phyloP scores from a whole-genome alignment of 2,329 filamentous ascomycete genomes.

The Colletotrichum sp. region DNA sequence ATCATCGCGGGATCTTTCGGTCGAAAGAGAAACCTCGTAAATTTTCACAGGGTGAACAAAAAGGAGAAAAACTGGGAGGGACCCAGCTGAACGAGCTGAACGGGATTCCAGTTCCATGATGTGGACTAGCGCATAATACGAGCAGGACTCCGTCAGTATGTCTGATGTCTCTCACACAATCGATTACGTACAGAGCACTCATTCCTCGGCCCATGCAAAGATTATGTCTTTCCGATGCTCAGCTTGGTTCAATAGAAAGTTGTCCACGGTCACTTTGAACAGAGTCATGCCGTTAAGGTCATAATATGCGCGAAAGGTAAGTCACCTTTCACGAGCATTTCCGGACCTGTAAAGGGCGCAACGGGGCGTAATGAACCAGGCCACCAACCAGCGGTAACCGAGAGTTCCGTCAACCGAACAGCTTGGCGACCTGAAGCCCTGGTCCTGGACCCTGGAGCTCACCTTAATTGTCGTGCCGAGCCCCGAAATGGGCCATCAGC shows the following conservation, averaged over 20 bases:
- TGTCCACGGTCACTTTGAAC: not conserved
- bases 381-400: not conserved
- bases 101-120: not conserved
- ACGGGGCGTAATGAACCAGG: not conserved
- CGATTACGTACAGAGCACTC: not conserved
- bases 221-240: not conserved
- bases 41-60: not conserved
- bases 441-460: not conserved
- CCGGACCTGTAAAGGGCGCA: not conserved
- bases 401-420: not conserved
- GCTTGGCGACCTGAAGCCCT: not conserved
- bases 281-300: not conserved
- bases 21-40: not conserved
- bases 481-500: not conserved
- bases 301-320: not conserved
- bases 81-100: not conserved
- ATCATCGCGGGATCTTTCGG: not conserved
- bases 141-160: not conserved
- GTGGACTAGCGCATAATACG: not conserved
- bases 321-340: not conserved
- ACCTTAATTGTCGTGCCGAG: not conserved
- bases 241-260: not conserved
- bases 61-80: not conserved
- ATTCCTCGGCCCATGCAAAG: not conserved
- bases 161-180: not conserved